Percentiles rank a stretch among this genome's conserved stretches.
Conservation (phyloP, 2,329 filamentous ascomycete species). For the Colletotrichum caudatum region DNA sequence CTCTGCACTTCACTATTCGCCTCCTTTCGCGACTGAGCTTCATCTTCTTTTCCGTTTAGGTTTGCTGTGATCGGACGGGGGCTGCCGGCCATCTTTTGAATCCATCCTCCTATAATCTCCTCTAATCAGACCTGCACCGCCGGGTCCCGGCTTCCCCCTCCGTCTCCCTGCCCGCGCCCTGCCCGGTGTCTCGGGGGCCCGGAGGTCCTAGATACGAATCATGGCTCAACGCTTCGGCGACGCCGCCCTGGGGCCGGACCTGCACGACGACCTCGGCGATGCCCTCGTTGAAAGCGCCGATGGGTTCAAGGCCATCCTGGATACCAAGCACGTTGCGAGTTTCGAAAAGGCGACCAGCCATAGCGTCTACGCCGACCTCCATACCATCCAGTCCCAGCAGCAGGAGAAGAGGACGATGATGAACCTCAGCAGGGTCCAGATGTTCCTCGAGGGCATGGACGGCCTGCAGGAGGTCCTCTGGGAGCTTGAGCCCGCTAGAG, state of each 20-base stretch:
- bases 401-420: slow-evolving; percentile 46
- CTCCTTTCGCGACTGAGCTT: neutral
- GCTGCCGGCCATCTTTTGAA: neutral
- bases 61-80: neutral
- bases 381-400: slow-evolving; percentile 45
- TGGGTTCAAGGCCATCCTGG: slow-evolving; percentile 41
- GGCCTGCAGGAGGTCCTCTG: slow-evolving; percentile 38
- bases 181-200: neutral
- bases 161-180: neutral
- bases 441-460: slow-evolving; percentile 44
- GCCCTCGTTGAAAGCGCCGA: slow-evolving; percentile 27
- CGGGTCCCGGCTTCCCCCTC: neutral
- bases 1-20: neutral
- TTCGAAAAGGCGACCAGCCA: slow-evolving; percentile 42
- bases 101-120: neutral
- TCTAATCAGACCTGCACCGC: neutral
- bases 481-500: slow-evolving; percentile 1
- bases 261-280: slow-evolving; percentile 9
- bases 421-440: slow-evolving; percentile 46
- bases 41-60: neutral
- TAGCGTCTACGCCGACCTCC: slow-evolving; percentile 45
- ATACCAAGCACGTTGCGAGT: slow-evolving; percentile 33
- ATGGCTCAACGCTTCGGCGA: slow-evolving; percentile 20
- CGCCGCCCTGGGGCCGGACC: neutral
- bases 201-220: neutral